phyloP scores from a whole-genome alignment of 768 basidiomycete genomes.

The Cantharellus anzutake region DNA sequence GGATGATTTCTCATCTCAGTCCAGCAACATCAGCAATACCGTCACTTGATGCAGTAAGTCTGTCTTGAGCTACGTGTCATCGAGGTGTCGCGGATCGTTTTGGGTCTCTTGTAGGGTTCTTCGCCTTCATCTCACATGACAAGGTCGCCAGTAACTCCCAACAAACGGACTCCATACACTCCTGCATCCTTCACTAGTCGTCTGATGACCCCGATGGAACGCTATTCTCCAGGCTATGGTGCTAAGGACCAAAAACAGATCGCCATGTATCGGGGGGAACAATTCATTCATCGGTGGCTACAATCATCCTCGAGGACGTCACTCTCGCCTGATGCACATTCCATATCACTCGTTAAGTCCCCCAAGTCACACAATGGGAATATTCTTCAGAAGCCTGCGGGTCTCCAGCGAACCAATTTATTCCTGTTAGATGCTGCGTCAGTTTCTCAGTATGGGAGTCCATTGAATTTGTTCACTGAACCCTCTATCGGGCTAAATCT shows the following conservation, averaged over 20 bases:
- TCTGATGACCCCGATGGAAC: neutral
- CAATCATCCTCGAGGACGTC: neutral
- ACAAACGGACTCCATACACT: neutral
- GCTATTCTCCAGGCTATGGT: neutral
- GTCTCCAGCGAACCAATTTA: neutral
- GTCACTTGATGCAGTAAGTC: neutral
- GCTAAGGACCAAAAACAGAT: neutral
- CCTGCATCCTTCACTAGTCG: neutral
- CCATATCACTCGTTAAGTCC: neutral
- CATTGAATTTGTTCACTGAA: neutral
- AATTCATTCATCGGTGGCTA: neutral
- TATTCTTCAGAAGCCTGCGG: too few species aligned
- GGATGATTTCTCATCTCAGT: neutral
- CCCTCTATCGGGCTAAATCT: neutral
- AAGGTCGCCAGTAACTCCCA: neutral
- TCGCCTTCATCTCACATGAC: neutral
- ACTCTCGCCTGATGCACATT: neutral
- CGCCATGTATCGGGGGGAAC: too few species aligned
- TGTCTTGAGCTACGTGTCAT: neutral
- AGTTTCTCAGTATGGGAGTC: neutral
- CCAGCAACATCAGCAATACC: neutral
- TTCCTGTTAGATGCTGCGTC: neutral
- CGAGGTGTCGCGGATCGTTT: neutral
- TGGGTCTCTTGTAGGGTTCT: neutral
- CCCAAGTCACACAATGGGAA: too few species aligned